These are phyloP conservation scores for Thecaphora thlaspeos DNA, from an alignment of 1,284 basidiomycete genomes.

Conservation along the genomic window DNA sequence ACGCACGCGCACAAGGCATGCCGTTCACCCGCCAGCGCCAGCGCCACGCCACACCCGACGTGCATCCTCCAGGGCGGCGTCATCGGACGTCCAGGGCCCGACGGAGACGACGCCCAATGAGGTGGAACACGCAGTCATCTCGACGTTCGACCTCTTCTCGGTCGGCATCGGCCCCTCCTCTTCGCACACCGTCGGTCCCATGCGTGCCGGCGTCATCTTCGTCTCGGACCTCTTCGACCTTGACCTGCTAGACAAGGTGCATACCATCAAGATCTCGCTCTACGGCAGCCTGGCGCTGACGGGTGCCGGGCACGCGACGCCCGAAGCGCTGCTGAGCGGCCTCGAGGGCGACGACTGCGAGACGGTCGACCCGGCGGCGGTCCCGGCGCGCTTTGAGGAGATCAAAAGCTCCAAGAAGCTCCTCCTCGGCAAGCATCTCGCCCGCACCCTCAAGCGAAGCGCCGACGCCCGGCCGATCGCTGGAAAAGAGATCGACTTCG, in stretches of 20 bases:
- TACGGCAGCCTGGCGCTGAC: conserved; percentile 64
- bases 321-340: conserved; percentile 85
- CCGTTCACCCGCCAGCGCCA: too few relatives aligned
- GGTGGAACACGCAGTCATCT: conserved; percentile 84
- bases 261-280: conserved; percentile 79
- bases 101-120: conserved; percentile 10
- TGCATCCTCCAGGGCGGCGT: too few relatives aligned
- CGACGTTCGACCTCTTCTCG: conserved; percentile 75
- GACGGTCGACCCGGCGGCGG: conserved; percentile 79
- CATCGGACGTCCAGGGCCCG: not conserved
- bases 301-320: conserved; percentile 92
- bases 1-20: too few relatives aligned
- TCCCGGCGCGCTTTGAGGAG: conserved; percentile 66
- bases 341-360: conserved; percentile 71
- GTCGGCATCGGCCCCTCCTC: conserved; percentile 67
- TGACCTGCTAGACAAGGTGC: conserved; percentile 71
- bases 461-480: not conserved
- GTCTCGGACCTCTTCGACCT: conserved; percentile 68
- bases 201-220: conserved; percentile 87
- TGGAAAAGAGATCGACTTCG: conserved; percentile 67
- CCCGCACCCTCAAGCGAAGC: conserved; percentile 14
- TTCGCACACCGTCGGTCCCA: conserved; percentile 73
- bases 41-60: too few relatives aligned
- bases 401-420: conserved; percentile 71
- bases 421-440: conserved; percentile 64